phyloP scores from a whole-genome alignment of 805 yeast genomes.

The Metschnikowia hibisci region DNA sequence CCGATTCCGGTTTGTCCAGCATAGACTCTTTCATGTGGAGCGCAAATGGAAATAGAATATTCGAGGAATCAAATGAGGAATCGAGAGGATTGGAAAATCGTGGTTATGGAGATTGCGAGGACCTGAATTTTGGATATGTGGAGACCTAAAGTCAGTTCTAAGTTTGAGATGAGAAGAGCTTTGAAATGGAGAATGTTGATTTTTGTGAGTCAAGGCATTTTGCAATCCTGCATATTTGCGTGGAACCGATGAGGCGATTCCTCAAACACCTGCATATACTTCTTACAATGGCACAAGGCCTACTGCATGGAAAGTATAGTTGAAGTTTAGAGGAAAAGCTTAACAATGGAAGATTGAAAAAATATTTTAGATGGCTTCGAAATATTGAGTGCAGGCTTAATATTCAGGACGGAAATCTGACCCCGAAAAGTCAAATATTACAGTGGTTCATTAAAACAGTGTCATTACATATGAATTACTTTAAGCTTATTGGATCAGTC shows the following conservation, averaged over 20 bases:
- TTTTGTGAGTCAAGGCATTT: slow-evolving; percentile 1
- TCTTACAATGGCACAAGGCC: too few species aligned
- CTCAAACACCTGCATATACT: neutral
- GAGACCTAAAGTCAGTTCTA: too few species aligned
- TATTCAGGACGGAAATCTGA: too few species aligned
- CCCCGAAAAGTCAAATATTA: too few species aligned
- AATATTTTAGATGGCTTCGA: too few species aligned
- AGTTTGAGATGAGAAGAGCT: neutral
- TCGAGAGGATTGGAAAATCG: neutral
- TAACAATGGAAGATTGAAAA: too few species aligned
- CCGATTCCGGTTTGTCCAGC: slow-evolving; percentile 3
- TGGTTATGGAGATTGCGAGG: neutral
- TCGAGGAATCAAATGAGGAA: too few species aligned
- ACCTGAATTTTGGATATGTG: neutral
- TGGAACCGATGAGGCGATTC: slow-evolving; percentile 2
- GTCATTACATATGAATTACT: neutral
- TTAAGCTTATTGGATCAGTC: slow-evolving; percentile 6
- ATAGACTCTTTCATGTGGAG: neutral
- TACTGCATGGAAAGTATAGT: too few species aligned
- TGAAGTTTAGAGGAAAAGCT: too few species aligned
- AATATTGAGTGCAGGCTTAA: too few species aligned
- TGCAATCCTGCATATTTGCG: neutral
- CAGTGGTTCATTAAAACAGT: neutral
- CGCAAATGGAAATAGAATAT: neutral
- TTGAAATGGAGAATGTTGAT: neutral